Evolutionary conservation across 169 alveolate genomes (phyloP).

Genomic region (Eimeria zaria): DNA sequence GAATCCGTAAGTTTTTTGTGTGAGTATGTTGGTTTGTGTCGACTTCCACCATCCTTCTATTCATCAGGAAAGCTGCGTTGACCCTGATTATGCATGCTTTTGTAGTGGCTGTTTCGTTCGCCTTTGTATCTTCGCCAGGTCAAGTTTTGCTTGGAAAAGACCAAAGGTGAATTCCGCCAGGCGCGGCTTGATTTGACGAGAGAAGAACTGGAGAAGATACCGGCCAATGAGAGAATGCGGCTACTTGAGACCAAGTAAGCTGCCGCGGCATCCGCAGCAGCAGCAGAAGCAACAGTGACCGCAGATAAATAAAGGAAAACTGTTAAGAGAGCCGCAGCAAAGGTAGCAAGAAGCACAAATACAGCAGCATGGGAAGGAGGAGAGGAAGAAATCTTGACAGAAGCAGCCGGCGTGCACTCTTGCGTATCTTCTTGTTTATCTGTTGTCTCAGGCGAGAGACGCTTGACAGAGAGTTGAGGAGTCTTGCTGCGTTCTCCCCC

Average conservation of each 20-base stretch:
- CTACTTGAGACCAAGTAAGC: slow-evolving; percentile 47
- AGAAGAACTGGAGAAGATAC: slow-evolving; percentile 57
- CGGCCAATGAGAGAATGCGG: slow-evolving; percentile 23
- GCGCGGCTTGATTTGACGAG: slow-evolving; percentile 51
- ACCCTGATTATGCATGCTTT: not conserved
- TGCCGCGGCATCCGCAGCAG: not conserved
- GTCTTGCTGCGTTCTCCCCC: slow-evolving; percentile 85
- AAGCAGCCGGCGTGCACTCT: not conserved
- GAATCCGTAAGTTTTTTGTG: not conserved
- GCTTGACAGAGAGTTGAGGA: slow-evolving; percentile 64
- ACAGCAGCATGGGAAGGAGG: not conserved
- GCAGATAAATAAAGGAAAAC: not conserved
- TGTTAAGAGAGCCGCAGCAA: not conserved
- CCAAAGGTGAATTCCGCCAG: slow-evolving; percentile 42
- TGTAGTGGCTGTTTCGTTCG: not conserved
- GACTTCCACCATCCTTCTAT: not conserved
- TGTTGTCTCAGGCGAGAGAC: slow-evolving; percentile 69
- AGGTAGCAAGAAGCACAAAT: not conserved
- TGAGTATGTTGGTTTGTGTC: not conserved
- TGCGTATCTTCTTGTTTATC: not conserved
- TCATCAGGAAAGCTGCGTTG: not conserved
- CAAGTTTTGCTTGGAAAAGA: slow-evolving; percentile 23
- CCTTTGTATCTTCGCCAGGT: not conserved
- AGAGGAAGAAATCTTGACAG: not conserved
- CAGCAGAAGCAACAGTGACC: slow-evolving; percentile 4